A percentile compares a stretch with the other conserved stretches of the same genome.
Conservation (phyloP, 192 early-diverging fungal species). For the Backusella psychrophila region DNA sequence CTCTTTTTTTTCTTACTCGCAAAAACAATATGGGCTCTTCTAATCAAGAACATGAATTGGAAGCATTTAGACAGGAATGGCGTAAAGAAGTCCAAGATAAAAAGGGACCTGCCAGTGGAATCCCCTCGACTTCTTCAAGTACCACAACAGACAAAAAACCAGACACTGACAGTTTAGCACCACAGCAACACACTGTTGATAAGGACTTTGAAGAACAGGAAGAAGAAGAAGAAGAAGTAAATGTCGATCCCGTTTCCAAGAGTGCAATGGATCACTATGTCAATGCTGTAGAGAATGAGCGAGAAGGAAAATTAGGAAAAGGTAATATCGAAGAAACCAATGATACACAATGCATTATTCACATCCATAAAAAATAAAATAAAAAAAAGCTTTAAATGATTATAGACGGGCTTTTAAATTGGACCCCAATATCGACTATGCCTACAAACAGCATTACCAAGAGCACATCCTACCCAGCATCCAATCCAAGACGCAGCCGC, state of each 20-base stretch:
- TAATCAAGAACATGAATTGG: slow-evolving; percentile 15
- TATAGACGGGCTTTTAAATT: slow-evolving; percentile 38
- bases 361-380: no score
- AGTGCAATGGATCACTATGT: slow-evolving; percentile 35
- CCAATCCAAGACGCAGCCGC: background rate
- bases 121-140: background rate
- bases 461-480: background rate
- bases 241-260: background rate
- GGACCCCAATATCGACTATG: slow-evolving; percentile 29
- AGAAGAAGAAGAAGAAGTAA: background rate
- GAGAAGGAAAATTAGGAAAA: slow-evolving; percentile 36
- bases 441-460: slow-evolving; percentile 28
- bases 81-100: slow-evolving; percentile 22
- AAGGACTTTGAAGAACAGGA: background rate
- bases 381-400: slow-evolving; percentile 24
- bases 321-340: background rate
- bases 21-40: background rate
- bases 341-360: background rate
- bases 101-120: background rate
- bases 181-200: background rate
- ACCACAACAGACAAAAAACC: background rate
- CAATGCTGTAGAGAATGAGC: slow-evolving; percentile 30
- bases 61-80: slow-evolving; percentile 29
- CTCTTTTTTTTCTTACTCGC: background rate
- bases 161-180: background rate